Base-by-base conservation (phyloP, 2,329 filamentous ascomycete genomes). In the Lomentospora prolificans region DNA sequence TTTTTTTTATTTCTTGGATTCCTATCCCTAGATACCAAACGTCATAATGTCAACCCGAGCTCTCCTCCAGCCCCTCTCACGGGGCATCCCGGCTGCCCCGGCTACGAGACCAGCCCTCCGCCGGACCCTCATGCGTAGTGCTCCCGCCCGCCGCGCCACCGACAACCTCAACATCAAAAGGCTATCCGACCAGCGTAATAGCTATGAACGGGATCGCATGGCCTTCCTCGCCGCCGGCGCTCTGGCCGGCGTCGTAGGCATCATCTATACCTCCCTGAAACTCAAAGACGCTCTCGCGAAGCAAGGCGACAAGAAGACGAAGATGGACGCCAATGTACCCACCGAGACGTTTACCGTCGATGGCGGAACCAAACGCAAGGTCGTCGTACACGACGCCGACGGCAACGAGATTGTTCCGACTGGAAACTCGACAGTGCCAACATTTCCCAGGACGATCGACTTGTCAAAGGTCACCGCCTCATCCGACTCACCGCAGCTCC, bases 391-490 rank as follows among this genome's bases (percentile, higher is more conserved):
- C 58, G 70, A 69, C 39, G 62, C 62, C 10, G 59, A 70, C 7
- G 72, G 73, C 0, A 63, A 64, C 3, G 66, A 69, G 41, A 61
- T 72, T 12, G 61, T 61, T 14, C 71, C 86, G 14, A 95, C 90
- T 0, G 90, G 90, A 12, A 90, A 91, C 61, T 84, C 77, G 61
- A 85, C 84, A n/a, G 81, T 96, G 3, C 86, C 89, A 1, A 77
- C 80, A 55, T 95, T 96, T 66, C 91, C 91, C 2, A 80, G 85
- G 56, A 84, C 79, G 2, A 80, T 95, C 56, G 74, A 78, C 14
- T 70, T 95, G 65, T 2, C 61, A 63, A 55, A 66, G 55, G n/a
- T 39, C 55, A 6, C 48, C 25, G 5, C 31, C 22, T 55, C 12
- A 56, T 58, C 7, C 61, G 68, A 12, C 70, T 71, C n/a, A 67